phyloP scores from a whole-genome alignment of 2,329 filamentous ascomycete genomes.

The Fusarium camptoceras region DNA sequence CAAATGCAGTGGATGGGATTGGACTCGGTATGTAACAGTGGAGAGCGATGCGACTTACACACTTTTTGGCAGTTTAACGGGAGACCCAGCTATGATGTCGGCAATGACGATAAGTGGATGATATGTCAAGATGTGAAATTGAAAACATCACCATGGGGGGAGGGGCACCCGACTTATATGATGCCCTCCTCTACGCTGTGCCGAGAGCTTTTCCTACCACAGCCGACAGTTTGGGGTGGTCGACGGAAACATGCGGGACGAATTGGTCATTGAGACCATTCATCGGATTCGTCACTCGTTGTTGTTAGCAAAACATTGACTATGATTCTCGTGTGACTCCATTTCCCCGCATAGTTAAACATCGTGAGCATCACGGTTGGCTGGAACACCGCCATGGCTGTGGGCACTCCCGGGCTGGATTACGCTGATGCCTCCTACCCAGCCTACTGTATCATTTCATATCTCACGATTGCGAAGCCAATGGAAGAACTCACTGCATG shows the following conservation, averaged over 20 bases:
- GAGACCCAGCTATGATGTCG: slow-evolving; percentile 42
- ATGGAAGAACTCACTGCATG: slow-evolving; percentile 25
- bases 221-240: slow-evolving; percentile 45
- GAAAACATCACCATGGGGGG: slow-evolving; percentile 24
- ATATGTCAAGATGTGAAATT: slow-evolving; percentile 22
- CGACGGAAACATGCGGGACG: slow-evolving; percentile 52
- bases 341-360: slow-evolving; percentile 45
- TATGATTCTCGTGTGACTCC: slow-evolving; percentile 46
- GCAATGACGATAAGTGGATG: slow-evolving; percentile 34
- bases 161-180: slow-evolving; percentile 42
- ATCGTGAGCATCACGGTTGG: slow-evolving; percentile 45
- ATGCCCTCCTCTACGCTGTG: slow-evolving; percentile 46
- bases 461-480: slow-evolving; percentile 21
- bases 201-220: slow-evolving; percentile 48
- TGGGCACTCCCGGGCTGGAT: slow-evolving; percentile 29
- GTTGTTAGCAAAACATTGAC: slow-evolving; percentile 37
- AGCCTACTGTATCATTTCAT: slow-evolving; percentile 8
- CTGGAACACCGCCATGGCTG: slow-evolving; percentile 25
- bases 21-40: slow-evolving; percentile 38
- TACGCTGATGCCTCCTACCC: slow-evolving; percentile 15
- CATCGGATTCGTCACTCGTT: slow-evolving; percentile 33
- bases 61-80: slow-evolving; percentile 27
- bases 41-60: slow-evolving; percentile 44
- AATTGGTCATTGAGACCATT: slow-evolving; percentile 35
- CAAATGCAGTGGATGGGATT: slow-evolving; percentile 38